Base-by-base conservation (phyloP, 2,329 filamentous ascomycete species). In the Geosmithia flava region DNA sequence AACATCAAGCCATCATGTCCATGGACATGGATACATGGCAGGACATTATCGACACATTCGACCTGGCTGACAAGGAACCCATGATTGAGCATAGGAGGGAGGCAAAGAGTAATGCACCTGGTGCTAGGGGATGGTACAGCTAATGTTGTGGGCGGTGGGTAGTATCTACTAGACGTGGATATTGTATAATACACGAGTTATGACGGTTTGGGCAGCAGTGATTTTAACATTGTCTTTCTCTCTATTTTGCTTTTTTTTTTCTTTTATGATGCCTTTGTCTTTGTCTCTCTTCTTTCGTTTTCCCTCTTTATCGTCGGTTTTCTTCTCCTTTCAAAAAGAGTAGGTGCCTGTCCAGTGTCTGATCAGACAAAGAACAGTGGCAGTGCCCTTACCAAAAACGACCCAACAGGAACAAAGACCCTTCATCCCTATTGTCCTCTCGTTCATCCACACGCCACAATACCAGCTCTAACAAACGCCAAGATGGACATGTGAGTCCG, bases 11-110 rank as follows among this genome's bases (percentile, higher is more conserved):
- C 13, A 83, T 98, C 20, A 79, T 97, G 60, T 83, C 85, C 13
- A 78, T 98, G 52, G 89, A 97, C 56, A 93, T 89, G 70, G 74
- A 78, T 1, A 86, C 78, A 0, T 98, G 91, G 91, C 70, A 79
- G 54, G 77, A 86, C 19, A 72, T 96, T 43, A 83, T 95, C 45
- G 64, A 85, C 10, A 79, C 78, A 0, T 94, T 90, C 58, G 70
- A 83, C 23, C 87, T 97, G 54, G 75, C 69, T n/a, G 33, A 16
- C 11, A 13, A 37, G 33, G 73, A 87, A 53, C 74, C 86, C 1
- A 83, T 96, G 64, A 97, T 98, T 52, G 77, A 82, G n/a, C 85
- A 95, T 62, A 78, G 93, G 16, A 68, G 77, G 52, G 81, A 87
- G 53, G 68, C 62, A 29, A 62, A 68, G 27, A 20, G 46, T 7